Evolutionary conservation across 129 eudicot species (phyloP).

Genomic region (Tagetes erecta): DNA sequence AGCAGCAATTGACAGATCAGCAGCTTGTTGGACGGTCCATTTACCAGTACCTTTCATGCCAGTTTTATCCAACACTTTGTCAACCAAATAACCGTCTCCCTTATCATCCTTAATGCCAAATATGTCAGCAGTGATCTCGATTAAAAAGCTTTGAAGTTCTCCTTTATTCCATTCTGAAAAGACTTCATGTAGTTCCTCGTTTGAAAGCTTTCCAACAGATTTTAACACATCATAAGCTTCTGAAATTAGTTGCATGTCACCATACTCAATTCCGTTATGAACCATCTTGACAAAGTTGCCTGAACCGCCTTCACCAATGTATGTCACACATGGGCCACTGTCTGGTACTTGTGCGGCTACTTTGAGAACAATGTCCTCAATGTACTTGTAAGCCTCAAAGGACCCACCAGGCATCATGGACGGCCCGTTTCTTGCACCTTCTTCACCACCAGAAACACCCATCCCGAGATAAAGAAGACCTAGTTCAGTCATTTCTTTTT

Average conservation of each 20-base stretch:
- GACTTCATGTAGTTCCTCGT: constrained; percentile 48
- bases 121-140: constrained; percentile 62
- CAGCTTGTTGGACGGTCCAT: constrained; percentile 72
- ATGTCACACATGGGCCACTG: constrained; percentile 66
- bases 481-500: constrained; percentile 52
- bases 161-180: constrained; percentile 64
- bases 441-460: constrained; percentile 76
- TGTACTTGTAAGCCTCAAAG: constrained; percentile 55
- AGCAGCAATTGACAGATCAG: constrained; percentile 57
- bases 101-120: constrained; percentile 61
- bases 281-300: constrained; percentile 68
- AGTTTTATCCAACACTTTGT: constrained; percentile 62
- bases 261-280: constrained; percentile 65
- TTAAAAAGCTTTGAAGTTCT: constrained; percentile 57
- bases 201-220: constrained; percentile 56
- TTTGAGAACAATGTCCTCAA: constrained; percentile 51
- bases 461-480: constrained; percentile 68
- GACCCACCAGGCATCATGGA: constrained; percentile 70
- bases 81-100: constrained; percentile 61
- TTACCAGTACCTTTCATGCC: constrained; percentile 73
- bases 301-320: constrained; percentile 59
- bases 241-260: constrained; percentile 65
- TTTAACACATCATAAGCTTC: constrained; percentile 64
- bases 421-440: constrained; percentile 63
- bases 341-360: constrained; percentile 67